phyloP scores from a whole-genome alignment of 2,329 filamentous ascomycete species.

The Stagonosporopsis cucurbitacearum region DNA sequence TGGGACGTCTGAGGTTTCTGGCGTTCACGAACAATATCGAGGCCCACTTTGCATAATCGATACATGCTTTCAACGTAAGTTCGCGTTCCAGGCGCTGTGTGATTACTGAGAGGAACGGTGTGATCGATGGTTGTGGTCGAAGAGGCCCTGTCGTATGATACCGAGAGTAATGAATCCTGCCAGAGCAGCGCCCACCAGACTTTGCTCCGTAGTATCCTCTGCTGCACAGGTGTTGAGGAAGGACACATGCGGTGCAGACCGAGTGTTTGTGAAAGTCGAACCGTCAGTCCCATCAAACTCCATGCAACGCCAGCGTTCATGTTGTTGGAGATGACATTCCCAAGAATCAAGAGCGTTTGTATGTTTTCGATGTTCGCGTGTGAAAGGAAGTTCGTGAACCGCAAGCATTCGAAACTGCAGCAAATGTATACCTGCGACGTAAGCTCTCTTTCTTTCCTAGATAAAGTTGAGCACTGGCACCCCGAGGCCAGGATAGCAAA shows the following conservation, averaged over 20 bases:
- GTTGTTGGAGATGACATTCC: conserved; percentile 67
- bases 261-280: conserved; percentile 66
- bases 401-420: conserved; percentile 69
- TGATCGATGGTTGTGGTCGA: conserved; percentile 62
- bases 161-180: conserved; percentile 69
- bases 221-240: conserved; percentile 58
- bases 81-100: conserved; percentile 56
- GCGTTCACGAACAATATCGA: conserved; percentile 66
- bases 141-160: conserved; percentile 67
- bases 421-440: conserved; percentile 71
- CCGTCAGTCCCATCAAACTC: conserved; percentile 64
- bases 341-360: conserved; percentile 66
- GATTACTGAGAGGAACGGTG: conserved; percentile 47
- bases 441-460: conserved; percentile 65
- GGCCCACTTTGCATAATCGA: conserved; percentile 62
- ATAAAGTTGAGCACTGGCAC: conserved; percentile 65
- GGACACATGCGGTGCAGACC: conserved; percentile 66
- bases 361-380: conserved; percentile 67
- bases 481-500: conserved; percentile 69
- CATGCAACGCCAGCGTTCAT: conserved; percentile 71
- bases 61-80: conserved; percentile 66
- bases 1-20: conserved; percentile 61
- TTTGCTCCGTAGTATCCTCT: conserved; percentile 48
- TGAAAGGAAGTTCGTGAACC: conserved; percentile 69
- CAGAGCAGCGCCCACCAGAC: conserved; percentile 67